Percentiles rank a stretch among this genome's conserved stretches.
Conservation (phyloP, 1,284 basidiomycete species). For the Moniliophthora roreri region DNA sequence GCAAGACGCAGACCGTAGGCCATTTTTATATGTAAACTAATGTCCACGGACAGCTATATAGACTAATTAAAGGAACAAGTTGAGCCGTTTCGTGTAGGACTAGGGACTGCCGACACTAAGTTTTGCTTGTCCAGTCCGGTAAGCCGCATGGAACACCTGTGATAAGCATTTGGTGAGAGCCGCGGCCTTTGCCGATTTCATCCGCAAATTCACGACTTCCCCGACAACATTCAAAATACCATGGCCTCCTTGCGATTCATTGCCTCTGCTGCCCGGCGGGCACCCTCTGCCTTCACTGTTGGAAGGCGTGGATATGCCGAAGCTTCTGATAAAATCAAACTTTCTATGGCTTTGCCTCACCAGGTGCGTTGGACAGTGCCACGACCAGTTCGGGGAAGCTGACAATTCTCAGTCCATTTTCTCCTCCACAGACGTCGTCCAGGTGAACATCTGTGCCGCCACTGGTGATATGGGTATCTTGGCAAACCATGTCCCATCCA, state of each 20-base stretch:
- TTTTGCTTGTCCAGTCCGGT: no score
- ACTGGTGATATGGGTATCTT: constrained; percentile 99
- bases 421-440: constrained; percentile 84
- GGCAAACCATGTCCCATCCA: constrained; percentile 93
- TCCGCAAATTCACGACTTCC: constrained; percentile 40
- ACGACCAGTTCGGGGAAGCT: constrained; percentile 9
- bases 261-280: constrained; percentile 61
- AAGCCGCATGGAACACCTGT: no score
- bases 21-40: neutral
- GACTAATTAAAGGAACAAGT: no score
- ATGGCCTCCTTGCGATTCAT: constrained; percentile 79
- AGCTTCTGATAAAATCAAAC: constrained; percentile 81
- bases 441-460: constrained; percentile 91
- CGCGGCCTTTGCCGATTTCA: constrained; percentile 27
- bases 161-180: neutral
- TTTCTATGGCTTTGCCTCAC: constrained; percentile 91
- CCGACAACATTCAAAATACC: constrained; percentile 26
- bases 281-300: constrained; percentile 48
- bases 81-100: no score
- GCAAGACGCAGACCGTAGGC: no score
- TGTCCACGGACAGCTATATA: no score
- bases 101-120: no score
- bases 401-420: constrained; percentile 70
- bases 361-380: constrained; percentile 59
- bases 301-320: constrained; percentile 87